A percentile compares a stretch with the other conserved stretches of the same genome.
Evolutionary conservation across 768 basidiomycete genomes (phyloP).

Genomic region (Boletus speciosus): DNA sequence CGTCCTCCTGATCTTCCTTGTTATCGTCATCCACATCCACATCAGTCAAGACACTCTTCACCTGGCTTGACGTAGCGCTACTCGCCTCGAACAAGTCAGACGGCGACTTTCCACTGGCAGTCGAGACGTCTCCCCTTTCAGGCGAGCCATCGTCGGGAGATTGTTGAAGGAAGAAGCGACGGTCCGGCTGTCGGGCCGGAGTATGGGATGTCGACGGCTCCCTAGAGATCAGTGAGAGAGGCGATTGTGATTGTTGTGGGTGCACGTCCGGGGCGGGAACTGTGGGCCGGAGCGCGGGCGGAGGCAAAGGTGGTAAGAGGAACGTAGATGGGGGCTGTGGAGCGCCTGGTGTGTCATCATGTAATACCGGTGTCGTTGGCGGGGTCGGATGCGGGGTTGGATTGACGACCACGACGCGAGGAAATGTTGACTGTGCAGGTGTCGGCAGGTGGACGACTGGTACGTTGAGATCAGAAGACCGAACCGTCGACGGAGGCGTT

Average conservation of each 20-base stretch:
- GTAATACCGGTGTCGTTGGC: slow-evolving; percentile 59
- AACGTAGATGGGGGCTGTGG: slow-evolving; percentile 26
- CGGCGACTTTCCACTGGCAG: slow-evolving; percentile 32
- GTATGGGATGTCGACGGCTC: slow-evolving; percentile 1
- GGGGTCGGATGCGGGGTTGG: slow-evolving; percentile 80
- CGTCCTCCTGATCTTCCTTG: slow-evolving; percentile 12
- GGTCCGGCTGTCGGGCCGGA: slow-evolving; percentile 34
- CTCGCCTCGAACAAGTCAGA: slow-evolving; percentile 34
- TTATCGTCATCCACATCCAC: slow-evolving; percentile 17
- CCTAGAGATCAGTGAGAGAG: slow-evolving; percentile 6
- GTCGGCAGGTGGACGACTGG: slow-evolving; percentile 31
- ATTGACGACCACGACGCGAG: slow-evolving; percentile 65
- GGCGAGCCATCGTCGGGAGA: slow-evolving; percentile 40
- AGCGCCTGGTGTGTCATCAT: slow-evolving; percentile 18
- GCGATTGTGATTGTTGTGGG: slow-evolving; percentile 15
- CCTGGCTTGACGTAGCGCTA: slow-evolving; percentile 34
- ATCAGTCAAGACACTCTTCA: slow-evolving; percentile 21
- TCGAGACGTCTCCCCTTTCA: slow-evolving; percentile 32
- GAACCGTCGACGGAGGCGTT: slow-evolving; percentile 5
- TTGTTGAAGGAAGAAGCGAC: slow-evolving; percentile 44
- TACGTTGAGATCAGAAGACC: slow-evolving; percentile 14
- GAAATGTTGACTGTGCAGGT: slow-evolving; percentile 34
- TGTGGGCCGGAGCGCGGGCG: slow-evolving; percentile 16
- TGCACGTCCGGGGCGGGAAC: background rate
- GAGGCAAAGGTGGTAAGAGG: slow-evolving; percentile 31